phyloP scores from a whole-genome alignment of 2,329 filamentous ascomycete species.

The Pseudogymnoascus sp. region DNA sequence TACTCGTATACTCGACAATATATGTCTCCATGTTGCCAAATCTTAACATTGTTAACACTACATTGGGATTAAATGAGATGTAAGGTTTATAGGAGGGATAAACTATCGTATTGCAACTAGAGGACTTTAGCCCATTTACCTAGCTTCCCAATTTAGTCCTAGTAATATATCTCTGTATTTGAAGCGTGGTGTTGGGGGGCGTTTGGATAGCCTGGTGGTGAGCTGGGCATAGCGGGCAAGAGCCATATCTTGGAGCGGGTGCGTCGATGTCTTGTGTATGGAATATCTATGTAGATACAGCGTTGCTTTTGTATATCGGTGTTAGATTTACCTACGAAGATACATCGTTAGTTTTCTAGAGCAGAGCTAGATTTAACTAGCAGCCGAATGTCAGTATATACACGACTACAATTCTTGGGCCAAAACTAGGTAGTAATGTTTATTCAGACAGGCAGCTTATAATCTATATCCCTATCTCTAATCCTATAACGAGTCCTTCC shows the following conservation, averaged over 20 bases:
- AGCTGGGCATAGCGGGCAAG: not conserved
- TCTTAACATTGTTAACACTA: too few relatives aligned
- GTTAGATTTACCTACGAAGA: not conserved
- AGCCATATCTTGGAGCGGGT: not conserved
- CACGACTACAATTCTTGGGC: not conserved
- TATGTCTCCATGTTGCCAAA: too few relatives aligned
- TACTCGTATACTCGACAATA: too few relatives aligned
- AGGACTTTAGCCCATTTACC: too few relatives aligned
- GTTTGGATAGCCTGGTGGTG: not conserved
- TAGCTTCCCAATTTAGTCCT: too few relatives aligned
- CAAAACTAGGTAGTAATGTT: not conserved
- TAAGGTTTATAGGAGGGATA: too few relatives aligned
- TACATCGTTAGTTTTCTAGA: not conserved
- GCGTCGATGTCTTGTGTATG: not conserved
- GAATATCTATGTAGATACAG: not conserved
- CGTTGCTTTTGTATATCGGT: not conserved
- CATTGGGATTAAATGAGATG: too few relatives aligned
- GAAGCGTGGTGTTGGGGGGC: not conserved
- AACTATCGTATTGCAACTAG: too few relatives aligned
- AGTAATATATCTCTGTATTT: too few relatives aligned
- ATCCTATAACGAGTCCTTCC: conserved; percentile 32
- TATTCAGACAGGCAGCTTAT: not conserved
- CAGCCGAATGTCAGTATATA: not conserved
- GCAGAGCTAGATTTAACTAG: not conserved
- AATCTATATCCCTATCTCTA: not conserved